Percentiles rank a stretch among this genome's conserved stretches.
These are phyloP conservation scores for Neurospora sp. DNA, from an alignment of 495 filamentous ascomycete genomes.

Conservation along the genomic window DNA sequence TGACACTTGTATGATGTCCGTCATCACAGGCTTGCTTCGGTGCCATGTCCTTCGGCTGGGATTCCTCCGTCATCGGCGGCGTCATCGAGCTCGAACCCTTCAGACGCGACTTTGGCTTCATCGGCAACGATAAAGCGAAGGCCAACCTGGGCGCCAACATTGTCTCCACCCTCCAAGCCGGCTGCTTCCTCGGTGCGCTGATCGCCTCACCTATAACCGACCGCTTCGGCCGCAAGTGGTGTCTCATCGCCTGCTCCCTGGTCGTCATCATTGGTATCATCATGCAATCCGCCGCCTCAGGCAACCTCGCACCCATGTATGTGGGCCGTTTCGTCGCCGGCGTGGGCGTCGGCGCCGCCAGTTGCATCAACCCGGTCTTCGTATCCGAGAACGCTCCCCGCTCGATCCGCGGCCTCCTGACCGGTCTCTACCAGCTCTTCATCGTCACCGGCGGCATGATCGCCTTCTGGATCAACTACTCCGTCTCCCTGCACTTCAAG, in stretches of 20 bases:
- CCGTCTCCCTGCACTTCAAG: constrained; percentile 32
- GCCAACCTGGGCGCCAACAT: constrained; percentile 36
- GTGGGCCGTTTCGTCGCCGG: constrained; percentile 53
- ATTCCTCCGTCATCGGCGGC: constrained; percentile 56
- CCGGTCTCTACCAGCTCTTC: constrained; percentile 51
- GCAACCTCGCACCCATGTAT: constrained; percentile 47
- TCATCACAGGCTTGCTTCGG: constrained; percentile 55
- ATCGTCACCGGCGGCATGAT: constrained; percentile 48
- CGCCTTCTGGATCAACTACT: constrained; percentile 50
- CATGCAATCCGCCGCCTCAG: constrained; percentile 42
- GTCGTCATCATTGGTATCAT: constrained; percentile 46
- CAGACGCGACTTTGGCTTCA: constrained; percentile 32
- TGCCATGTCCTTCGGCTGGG: constrained; percentile 63
- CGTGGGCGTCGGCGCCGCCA: constrained; percentile 50
- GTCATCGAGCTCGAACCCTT: constrained; percentile 44
- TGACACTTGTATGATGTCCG: background rate
- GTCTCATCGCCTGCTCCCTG: constrained; percentile 45
- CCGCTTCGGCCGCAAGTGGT: constrained; percentile 41
- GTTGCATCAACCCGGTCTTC: constrained; percentile 50
- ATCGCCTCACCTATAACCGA: constrained; percentile 28
- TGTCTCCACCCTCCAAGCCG: constrained; percentile 47
- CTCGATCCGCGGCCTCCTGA: constrained; percentile 44
- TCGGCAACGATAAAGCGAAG: constrained; percentile 14
- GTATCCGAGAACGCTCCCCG: constrained; percentile 45
- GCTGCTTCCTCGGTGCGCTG: constrained; percentile 39